Evolutionary conservation across 148 eudicot genomes (phyloP).

Genomic region (Cornus florida): DNA sequence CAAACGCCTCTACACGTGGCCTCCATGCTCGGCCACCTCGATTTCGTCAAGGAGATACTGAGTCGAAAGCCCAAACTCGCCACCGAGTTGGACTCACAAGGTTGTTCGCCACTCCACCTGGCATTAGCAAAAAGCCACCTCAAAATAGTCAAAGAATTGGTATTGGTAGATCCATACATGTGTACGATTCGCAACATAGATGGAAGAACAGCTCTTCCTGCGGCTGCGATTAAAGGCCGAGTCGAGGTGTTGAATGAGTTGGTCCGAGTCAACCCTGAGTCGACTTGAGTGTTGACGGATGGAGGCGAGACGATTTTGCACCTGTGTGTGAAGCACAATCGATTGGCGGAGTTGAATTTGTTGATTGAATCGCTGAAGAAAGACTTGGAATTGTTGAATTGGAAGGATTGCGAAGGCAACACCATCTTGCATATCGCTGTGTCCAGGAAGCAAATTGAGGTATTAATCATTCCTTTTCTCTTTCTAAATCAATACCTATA

Average conservation of each 20-base stretch:
- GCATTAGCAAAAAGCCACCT: slow-evolving; percentile 22
- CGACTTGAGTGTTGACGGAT: slow-evolving; percentile 5
- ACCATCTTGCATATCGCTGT: too few relatives aligned
- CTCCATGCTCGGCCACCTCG: slow-evolving; percentile 25
- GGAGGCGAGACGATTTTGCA: slow-evolving; percentile 21
- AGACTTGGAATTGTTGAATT: too few relatives aligned
- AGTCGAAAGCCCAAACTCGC: slow-evolving; percentile 22
- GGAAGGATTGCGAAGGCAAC: too few relatives aligned
- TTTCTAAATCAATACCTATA: too few relatives aligned
- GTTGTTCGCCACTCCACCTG: slow-evolving; percentile 31
- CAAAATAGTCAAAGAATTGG: not conserved
- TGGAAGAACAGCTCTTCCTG: slow-evolving; percentile 26
- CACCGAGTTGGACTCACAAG: slow-evolving; percentile 16
- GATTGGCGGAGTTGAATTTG: too few relatives aligned
- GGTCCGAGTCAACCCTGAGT: slow-evolving; percentile 5
- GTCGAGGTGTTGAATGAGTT: not conserved
- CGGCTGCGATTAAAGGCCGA: too few relatives aligned
- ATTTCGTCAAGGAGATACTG: slow-evolving; percentile 11
- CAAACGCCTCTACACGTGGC: slow-evolving; percentile 31
- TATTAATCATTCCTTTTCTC: too few relatives aligned
- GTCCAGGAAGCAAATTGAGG: too few relatives aligned
- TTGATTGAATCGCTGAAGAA: too few relatives aligned
- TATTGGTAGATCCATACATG: slow-evolving; percentile 5
- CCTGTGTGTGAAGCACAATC: too few relatives aligned
- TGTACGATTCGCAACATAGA: slow-evolving; percentile 19